Evolutionary conservation across 1,284 basidiomycete species (phyloP).

Genomic region (Ustilago curta): DNA sequence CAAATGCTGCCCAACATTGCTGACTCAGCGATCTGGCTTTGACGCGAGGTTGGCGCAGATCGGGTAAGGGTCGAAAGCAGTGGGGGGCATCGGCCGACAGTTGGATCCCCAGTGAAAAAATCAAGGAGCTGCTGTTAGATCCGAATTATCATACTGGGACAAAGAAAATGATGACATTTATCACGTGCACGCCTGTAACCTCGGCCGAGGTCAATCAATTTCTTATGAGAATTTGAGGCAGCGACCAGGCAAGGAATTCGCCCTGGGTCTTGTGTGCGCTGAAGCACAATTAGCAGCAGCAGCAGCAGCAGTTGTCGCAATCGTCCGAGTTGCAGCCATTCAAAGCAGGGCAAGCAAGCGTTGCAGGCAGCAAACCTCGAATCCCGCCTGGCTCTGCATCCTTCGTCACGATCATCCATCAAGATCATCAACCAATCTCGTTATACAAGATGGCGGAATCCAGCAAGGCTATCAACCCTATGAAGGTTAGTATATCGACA

Average conservation of each 20-base stretch:
- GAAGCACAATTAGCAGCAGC: too few species aligned
- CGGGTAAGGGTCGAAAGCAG: too few species aligned
- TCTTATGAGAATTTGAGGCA: not conserved
- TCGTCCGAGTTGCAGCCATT: conserved; percentile 17
- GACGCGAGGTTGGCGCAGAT: too few species aligned
- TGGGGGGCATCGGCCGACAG: too few species aligned
- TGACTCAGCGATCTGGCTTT: too few species aligned
- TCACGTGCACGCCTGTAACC: conserved; percentile 6
- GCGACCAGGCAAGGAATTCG: not conserved
- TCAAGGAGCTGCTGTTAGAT: too few species aligned
- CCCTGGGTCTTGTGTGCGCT: not conserved
- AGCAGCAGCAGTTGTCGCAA: not conserved
- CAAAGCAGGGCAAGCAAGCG: not conserved
- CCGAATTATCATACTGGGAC: too few species aligned
- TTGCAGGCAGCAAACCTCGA: conserved; percentile 20
- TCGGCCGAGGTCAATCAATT: conserved; percentile 5
- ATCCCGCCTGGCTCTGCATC: conserved; percentile 16
- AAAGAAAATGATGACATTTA: too few species aligned
- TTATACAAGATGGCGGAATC: conserved; percentile 65
- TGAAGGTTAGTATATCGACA: conserved; percentile 62
- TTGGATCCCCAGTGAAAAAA: too few species aligned
- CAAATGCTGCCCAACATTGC: too few species aligned
- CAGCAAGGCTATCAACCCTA: conserved; percentile 68
- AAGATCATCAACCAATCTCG: conserved; percentile 38
- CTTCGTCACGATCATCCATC: conserved; percentile 58